A percentile compares a stretch with the other conserved stretches of the same genome.
Evolutionary conservation across 768 basidiomycete species (phyloP).

Genomic region (Boletellus sp.): DNA sequence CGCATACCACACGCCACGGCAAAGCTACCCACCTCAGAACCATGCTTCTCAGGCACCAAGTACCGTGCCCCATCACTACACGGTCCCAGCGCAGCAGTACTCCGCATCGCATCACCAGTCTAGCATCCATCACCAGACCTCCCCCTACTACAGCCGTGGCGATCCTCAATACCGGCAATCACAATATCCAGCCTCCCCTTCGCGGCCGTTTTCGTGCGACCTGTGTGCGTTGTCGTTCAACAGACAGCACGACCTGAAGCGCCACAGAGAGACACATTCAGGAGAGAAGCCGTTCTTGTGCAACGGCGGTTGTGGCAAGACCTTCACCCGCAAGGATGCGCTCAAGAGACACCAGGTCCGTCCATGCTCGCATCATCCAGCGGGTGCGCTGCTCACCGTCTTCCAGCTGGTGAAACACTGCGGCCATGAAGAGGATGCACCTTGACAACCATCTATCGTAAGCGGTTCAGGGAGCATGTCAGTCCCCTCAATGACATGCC

Average conservation of each 20-base stretch:
- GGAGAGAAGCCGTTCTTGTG: constrained; percentile 83
- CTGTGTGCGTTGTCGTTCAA: constrained; percentile 81
- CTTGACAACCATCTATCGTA: constrained; percentile 21
- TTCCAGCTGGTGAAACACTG: constrained; percentile 72
- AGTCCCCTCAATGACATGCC: constrained; percentile 9
- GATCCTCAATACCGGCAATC: constrained; percentile 26
- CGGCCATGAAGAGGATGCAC: constrained; percentile 58
- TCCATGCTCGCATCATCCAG: background rate
- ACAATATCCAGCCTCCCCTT: constrained; percentile 57
- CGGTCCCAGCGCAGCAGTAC: constrained; percentile 29
- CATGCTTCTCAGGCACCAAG: constrained; percentile 32
- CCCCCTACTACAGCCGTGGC: constrained; percentile 35
- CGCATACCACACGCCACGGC: constrained; percentile 25
- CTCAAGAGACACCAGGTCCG: constrained; percentile 81
- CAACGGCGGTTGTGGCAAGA: constrained; percentile 83
- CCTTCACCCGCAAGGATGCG: constrained; percentile 83
- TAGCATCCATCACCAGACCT: constrained; percentile 19
- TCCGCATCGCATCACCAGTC: constrained; percentile 23
- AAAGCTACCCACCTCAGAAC: constrained; percentile 23
- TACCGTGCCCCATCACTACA: constrained; percentile 31
- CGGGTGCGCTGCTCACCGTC: constrained; percentile 14
- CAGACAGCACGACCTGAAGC: constrained; percentile 80
- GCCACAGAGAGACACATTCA: constrained; percentile 80
- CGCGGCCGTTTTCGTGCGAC: constrained; percentile 64
- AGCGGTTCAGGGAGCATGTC: constrained; percentile 13